phyloP scores from a whole-genome alignment of 345 rosid genomes.

The Excoecaria agallocha region DNA sequence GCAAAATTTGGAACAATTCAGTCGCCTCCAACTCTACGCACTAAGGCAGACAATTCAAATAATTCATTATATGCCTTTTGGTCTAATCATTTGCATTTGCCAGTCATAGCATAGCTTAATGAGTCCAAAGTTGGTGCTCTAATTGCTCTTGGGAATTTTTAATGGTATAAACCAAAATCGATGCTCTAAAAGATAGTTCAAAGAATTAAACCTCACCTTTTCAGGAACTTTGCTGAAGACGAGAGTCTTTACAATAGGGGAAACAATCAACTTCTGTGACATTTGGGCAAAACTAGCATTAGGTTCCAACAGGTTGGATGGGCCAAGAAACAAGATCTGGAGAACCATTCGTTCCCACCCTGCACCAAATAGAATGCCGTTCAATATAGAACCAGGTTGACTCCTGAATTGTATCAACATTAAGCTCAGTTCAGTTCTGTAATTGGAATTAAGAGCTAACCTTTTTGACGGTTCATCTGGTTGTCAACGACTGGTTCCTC shows the following conservation, averaged over 20 bases:
- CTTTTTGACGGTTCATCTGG: conserved; percentile 66
- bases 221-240: conserved; percentile 98
- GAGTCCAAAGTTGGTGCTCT: background rate
- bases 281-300: conserved; percentile 87
- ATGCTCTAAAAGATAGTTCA: background rate
- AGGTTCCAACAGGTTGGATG: conserved; percentile 91
- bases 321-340: conserved; percentile 90
- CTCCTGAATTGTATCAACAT: conserved; percentile 7
- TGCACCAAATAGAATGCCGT: conserved; percentile 31
- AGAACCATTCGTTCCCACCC: conserved; percentile 99
- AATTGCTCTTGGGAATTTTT: background rate
- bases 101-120: no score
- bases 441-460: conserved; percentile 31
- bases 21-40: background rate
- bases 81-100: background rate
- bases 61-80: background rate
- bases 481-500: conserved; percentile 82
- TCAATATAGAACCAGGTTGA: background rate
- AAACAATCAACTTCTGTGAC: conserved; percentile 91
- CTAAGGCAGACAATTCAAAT: background rate
- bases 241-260: conserved; percentile 88
- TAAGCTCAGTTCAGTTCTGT: background rate
- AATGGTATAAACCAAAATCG: background rate
- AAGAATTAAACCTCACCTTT: conserved; percentile 49
- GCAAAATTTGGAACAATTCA: background rate